Evolutionary conservation across 2,329 filamentous ascomycete genomes (phyloP), one percentile per base, ranked within the genome.

Genomic region (Phialophora tarda): DNA sequence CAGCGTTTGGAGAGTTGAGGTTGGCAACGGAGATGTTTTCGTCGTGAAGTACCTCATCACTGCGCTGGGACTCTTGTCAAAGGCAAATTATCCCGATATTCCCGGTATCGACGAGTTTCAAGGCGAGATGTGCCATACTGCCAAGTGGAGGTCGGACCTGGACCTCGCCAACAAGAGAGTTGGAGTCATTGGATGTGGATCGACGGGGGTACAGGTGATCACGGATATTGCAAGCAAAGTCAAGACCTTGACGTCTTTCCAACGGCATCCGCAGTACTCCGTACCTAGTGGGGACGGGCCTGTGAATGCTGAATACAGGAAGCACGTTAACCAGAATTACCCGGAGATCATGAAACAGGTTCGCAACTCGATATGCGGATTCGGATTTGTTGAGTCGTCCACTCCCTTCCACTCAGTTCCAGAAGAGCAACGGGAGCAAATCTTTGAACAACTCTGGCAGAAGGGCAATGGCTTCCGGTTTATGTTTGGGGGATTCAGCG

Each of bases 111-210:
- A 78, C 12, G 67, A 69, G 11, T 82, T 78, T 73, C 69, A 77
- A 50, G 80, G 80, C 17, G 71, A 76, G 30, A 69, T 78, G 3
- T 76, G 75, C 48, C 81, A 83, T 67, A 79, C 79, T 1, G 73
- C 75, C 3, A 76, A 78, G 12, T 83, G 82, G 82, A 75, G 80
- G 58, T 50, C 56, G 10, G 34, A 57, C n/a, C 24, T 65, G 24
- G 57, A 68, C 21, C 24, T 68, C 26, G 64, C 34, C 8, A 61
- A 62, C 32, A 72, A 71, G 53, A 75, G 83, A n/a, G 82, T 86
- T 59, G 88, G 83, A 23, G 82, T 90, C 61, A 84, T 90, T 30
- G 88, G 88, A 7, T 89, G 86, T 0, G 88, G 88, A 1, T 84
- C 87, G 0, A 86, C 86, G 0, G 88, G 87, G 0, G 83, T 89